These are phyloP conservation scores for Wallacemonas rigidus DNA, from an alignment of 208 protist species.

Conservation along the genomic window DNA sequence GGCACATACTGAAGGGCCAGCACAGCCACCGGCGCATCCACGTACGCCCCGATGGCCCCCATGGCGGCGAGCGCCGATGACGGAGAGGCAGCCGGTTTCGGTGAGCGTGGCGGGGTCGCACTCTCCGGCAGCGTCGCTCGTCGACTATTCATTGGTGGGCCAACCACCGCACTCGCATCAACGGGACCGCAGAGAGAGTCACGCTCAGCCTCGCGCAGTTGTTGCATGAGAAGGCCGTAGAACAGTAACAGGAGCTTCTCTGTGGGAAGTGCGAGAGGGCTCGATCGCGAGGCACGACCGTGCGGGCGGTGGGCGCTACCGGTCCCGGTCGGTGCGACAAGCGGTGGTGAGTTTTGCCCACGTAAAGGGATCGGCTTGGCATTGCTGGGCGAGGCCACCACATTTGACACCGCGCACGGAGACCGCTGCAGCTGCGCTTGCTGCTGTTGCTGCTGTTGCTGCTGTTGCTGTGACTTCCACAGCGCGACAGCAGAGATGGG, in stretches of 20 bases:
- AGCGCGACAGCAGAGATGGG: conserved; percentile 13
- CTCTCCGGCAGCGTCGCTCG: not conserved
- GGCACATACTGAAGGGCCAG: conserved; percentile 53
- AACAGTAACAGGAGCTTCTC: conserved; percentile 49
- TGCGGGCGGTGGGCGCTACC: not conserved
- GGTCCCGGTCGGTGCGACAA: not conserved
- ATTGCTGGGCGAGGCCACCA: not conserved
- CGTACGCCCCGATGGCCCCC: not conserved
- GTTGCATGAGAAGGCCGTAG: conserved; percentile 49
- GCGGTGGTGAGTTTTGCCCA: conserved; percentile 8
- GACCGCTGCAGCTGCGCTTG: not conserved
- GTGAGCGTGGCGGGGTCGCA: not conserved
- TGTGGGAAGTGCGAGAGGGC: conserved; percentile 22
- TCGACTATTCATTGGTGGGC: conserved; percentile 1
- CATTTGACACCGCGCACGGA: not conserved
- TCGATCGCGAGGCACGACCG: conserved; percentile 4
- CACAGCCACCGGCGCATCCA: conserved; percentile 44
- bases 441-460: conserved; percentile 1
- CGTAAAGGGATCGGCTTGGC: not conserved
- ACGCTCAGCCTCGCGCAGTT: conserved; percentile 23
- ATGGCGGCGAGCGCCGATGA: not conserved
- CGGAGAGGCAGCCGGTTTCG: not conserved
- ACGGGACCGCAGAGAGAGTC: not conserved
- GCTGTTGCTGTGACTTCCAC: conserved; percentile 15
- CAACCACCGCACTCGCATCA: not conserved